Percentiles rank a stretch among this genome's conserved stretches.
Conservation (phyloP, 805 yeast genomes). For the Kuraishia borneana region DNA sequence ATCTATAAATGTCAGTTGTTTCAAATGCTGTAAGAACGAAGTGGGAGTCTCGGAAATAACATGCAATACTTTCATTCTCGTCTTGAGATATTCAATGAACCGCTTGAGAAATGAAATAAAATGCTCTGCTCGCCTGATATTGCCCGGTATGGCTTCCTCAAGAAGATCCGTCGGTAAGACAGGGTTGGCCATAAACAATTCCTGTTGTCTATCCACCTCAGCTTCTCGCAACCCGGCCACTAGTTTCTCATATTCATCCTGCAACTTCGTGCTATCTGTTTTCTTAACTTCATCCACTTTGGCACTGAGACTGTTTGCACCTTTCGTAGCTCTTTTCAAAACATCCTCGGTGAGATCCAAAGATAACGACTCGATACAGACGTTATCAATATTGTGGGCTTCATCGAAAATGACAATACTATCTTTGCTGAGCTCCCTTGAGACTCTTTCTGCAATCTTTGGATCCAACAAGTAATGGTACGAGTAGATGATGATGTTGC, state of each 20-base stretch:
- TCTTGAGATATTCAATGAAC: conserved; percentile 87
- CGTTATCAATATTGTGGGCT: conserved; percentile 98
- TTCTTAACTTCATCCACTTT: conserved; percentile 80
- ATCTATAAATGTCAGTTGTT: conserved; percentile 88
- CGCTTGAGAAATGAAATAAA: conserved; percentile 88
- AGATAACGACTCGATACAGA: conserved; percentile 91
- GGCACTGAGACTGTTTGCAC: conserved; percentile 67
- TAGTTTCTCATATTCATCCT: conserved; percentile 82
- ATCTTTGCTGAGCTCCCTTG: conserved; percentile 83
- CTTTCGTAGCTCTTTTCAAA: conserved; percentile 74
- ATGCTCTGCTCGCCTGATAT: conserved; percentile 94
- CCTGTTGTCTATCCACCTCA: conserved; percentile 52
- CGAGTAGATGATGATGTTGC: conserved; percentile 91
- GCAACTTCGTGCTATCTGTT: conserved; percentile 73
- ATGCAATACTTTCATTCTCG: conserved; percentile 95
- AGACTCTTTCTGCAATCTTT: conserved; percentile 91
- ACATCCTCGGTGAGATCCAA: conserved; percentile 88
- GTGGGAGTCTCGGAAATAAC: conserved; percentile 97
- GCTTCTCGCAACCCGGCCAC: conserved; percentile 84
- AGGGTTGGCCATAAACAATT: conserved; percentile 76
- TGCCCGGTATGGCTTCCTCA: conserved; percentile 94
- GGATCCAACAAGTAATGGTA: conserved; percentile 96
- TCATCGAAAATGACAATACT: conserved; percentile 94
- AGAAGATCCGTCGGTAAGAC: conserved; percentile 75
- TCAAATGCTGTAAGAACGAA: conserved; percentile 84